These are phyloP conservation scores for Stropharia rugosoannulata DNA, from an alignment of 768 basidiomycete species.

Conservation along the genomic window DNA sequence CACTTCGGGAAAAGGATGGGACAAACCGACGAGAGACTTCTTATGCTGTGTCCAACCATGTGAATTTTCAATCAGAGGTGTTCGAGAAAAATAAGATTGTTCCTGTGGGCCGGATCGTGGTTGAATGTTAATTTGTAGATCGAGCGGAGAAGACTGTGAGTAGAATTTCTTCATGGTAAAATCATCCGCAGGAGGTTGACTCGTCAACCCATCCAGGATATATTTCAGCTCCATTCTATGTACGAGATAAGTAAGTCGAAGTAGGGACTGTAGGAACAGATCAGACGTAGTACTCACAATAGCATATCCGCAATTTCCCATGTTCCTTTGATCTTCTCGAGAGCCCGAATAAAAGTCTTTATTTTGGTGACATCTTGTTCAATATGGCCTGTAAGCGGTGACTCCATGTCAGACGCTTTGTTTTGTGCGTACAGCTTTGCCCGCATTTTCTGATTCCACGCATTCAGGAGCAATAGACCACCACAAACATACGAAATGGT, in stretches of 20 bases:
- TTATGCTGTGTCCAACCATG: not conserved
- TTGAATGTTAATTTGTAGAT: not conserved
- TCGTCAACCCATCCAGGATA: not conserved
- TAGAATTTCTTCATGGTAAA: not conserved
- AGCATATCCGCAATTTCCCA: slow-evolving; percentile 26
- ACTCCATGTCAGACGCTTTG: slow-evolving; percentile 31
- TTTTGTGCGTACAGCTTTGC: slow-evolving; percentile 31
- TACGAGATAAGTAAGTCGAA: not conserved
- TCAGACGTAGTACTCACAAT: slow-evolving; percentile 8
- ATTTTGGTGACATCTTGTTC: slow-evolving; percentile 36
- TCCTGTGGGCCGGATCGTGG: not conserved
- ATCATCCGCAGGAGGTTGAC: not conserved
- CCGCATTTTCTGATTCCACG: slow-evolving; percentile 58
- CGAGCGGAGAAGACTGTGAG: not conserved
- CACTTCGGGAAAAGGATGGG: not conserved
- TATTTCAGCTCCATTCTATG: not conserved
- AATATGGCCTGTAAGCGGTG: slow-evolving; percentile 29
- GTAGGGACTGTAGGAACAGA: not conserved
- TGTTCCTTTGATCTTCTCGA: slow-evolving; percentile 33
- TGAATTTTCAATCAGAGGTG: not conserved
- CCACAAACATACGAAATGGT: slow-evolving; percentile 49
- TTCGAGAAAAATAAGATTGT: not conserved
- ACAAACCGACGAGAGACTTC: not conserved
- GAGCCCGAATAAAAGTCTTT: slow-evolving; percentile 38
- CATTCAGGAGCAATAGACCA: slow-evolving; percentile 49